Evolutionary conservation across 2,329 filamentous ascomycete species (phyloP), one percentile per base, ranked within the genome.

Genomic region (Metarhizium robertsii): DNA sequence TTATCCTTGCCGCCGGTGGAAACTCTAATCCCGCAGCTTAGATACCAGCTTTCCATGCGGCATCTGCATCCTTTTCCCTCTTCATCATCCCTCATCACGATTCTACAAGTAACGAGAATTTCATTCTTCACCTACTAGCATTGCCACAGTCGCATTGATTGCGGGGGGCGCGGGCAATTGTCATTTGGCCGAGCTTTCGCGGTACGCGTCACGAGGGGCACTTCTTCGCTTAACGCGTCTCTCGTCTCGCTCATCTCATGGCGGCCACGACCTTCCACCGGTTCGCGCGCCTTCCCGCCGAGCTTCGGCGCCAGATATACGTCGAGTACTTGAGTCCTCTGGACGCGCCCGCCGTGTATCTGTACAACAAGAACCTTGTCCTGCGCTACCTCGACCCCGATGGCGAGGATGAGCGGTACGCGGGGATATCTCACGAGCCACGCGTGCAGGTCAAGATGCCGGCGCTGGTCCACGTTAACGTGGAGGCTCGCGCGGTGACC

Each of bases 261-360:
- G 36, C 42, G 34, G 55, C 55, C 55, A 52, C 42, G 25, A 40
- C 38, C 10, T 64, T 67, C 50, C 55, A 55, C 46, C 52, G 20
- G 3, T 69, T 68, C 40, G 8, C 4, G 6, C 51, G 43, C 3
- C 58, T 68, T 18, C 63, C 64, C 2, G 16, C 47, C 11, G 66
- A 69, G 59, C 53, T 68, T 7, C 66, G 66, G 30, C 52, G 46
- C 7, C 34, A 52, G 6, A 62, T 69, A 36, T 68, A 65, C 65
- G 38, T 53, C 7, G 53, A 55, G 3, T 50, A 56, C 16, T 46
- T 66, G 2, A 52, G 56, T 2, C 38, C 34, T 4, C 52, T 54
- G 2, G 57, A 61, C 43, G 47, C 50, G 18, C 61, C 59, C 10
- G 55, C 59, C 16, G 46, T 67, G 34, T 61, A 61, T 52, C 58